Base-by-base conservation (phyloP, 2,329 filamentous ascomycete genomes). In the Conoideocrella luteorostrata region DNA sequence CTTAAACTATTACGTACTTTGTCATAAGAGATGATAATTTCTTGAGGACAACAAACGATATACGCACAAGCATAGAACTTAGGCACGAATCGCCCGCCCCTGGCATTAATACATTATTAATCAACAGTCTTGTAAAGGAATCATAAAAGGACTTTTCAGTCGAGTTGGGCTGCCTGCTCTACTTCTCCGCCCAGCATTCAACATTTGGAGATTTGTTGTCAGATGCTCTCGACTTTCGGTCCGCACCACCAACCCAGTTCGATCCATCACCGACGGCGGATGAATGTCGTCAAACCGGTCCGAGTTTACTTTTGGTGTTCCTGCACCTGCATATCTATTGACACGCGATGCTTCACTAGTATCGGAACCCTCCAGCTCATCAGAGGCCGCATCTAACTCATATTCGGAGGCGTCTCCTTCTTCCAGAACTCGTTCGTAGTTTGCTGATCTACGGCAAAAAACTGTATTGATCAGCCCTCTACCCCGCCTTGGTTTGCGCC, bases 211-310 rank as follows among this genome's bases (percentile, higher is more conserved):
- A 7, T 68, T 75, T 12, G 78, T 74, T 13, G 76, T 72, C 29
- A 96, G 65, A 46, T 87, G 75, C 59, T 97, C 93, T 42, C 88
- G 74, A 59, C 88, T 95, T 59, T 96, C 91, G 0, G 87, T 94
- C 52, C 91, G 72, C 3, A 88, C 78, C 43, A 87, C 82, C 50
- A 96, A 62, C 2, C 90, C 90, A 37, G 78, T 81, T 30, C 88
- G 68, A 52, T 82, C 78, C 56, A 83, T 71, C 5, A 72, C 71
- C 42, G 68, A 72, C 13, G 57, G 53, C 12, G 57, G 55, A 21
- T 63, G 61, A 12, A 64, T 46, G 29, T 71, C 68, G 29, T 81
- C 78, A 37, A 75, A 75, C 28, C 69, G 69, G 5, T 70, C 68
- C 3, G 73, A 58, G 46, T 74, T 77, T 38, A 79, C 64, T 50